phyloP scores from a whole-genome alignment of 2,329 filamentous ascomycete genomes.

The Curvularia verruculosa region DNA sequence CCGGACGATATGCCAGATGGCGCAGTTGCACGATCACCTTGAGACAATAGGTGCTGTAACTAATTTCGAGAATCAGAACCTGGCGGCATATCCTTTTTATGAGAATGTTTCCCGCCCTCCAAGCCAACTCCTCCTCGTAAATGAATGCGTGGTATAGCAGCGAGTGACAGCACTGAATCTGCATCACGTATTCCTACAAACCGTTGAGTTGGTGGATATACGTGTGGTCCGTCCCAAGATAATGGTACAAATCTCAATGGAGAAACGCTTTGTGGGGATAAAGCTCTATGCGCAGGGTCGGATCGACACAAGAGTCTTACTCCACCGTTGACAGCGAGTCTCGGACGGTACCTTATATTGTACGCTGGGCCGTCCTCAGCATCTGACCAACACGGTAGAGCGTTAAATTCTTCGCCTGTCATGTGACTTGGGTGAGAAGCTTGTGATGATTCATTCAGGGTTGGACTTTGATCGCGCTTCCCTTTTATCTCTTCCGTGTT shows the following conservation, averaged over 20 bases:
- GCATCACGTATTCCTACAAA: neutral
- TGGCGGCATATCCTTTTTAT: neutral
- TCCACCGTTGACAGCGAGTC: neutral
- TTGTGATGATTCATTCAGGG: neutral
- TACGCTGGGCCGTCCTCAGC: conserved; percentile 3
- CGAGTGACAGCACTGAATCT: neutral
- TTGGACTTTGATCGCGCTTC: neutral
- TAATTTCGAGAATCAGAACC: neutral
- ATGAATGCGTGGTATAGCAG: neutral
- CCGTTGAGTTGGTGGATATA: neutral
- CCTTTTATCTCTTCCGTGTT: neutral
- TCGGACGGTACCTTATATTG: neutral
- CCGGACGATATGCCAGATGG: neutral
- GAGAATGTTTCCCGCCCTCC: neutral
- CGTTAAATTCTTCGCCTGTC: conserved; percentile 7
- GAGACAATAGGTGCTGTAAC: neutral
- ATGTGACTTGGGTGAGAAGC: conserved; percentile 1
- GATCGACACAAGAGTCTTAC: neutral
- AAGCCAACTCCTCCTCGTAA: conserved; percentile 6
- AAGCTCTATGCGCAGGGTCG: neutral
- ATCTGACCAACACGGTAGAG: conserved; percentile 7
- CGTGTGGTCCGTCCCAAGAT: neutral
- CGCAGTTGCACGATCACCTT: neutral
- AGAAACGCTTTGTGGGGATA: neutral
- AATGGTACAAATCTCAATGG: neutral